These are phyloP conservation scores for Pythium guiyangense DNA, from an alignment of 352 stramenopile genomes.

Conservation along the genomic window DNA sequence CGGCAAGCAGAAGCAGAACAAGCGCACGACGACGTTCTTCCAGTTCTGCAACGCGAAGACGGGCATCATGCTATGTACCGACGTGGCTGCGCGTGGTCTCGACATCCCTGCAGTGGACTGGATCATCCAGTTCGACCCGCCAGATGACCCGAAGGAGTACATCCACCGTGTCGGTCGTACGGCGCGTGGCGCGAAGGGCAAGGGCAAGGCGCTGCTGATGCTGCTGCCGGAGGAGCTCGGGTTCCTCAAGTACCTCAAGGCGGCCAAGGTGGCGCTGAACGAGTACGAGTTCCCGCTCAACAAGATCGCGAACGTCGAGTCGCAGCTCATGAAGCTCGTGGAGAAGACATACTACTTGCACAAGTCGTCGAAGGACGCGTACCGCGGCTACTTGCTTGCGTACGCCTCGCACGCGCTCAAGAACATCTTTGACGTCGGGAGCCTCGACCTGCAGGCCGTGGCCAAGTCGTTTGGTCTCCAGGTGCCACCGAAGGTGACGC, in stretches of 20 bases:
- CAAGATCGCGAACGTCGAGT: constrained; percentile 98
- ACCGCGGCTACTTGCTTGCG: constrained; percentile 96
- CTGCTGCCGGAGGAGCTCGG: constrained; percentile 96
- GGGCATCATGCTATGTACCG: constrained; percentile 98
- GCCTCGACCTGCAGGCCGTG: constrained; percentile 95
- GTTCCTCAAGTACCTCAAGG: constrained; percentile 97
- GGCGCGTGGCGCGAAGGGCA: constrained; percentile 83
- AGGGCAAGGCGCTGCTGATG: constrained; percentile 96
- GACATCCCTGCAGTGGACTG: constrained; percentile 98
- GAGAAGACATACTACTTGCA: constrained; percentile 99
- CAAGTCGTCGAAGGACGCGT: constrained; percentile 96
- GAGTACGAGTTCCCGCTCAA: constrained; percentile 98
- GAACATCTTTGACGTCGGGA: constrained; percentile 98
- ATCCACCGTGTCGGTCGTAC: constrained; percentile 92
- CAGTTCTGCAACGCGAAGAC: constrained; percentile 97
- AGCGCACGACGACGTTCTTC: constrained; percentile 99
- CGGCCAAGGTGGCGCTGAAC: constrained; percentile 97
- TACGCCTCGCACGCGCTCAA: constrained; percentile 98
- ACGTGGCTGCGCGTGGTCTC: constrained; percentile 96
- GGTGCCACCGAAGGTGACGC: constrained; percentile 95
- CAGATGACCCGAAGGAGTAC: constrained; percentile 98
- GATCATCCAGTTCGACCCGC: constrained; percentile 99
- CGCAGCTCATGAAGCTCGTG: constrained; percentile 96
- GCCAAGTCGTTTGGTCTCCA: constrained; percentile 97
- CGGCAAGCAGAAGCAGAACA: constrained; percentile 98